Base-by-base conservation (phyloP, 768 basidiomycete genomes). In the Paxillus rubicundulus region DNA sequence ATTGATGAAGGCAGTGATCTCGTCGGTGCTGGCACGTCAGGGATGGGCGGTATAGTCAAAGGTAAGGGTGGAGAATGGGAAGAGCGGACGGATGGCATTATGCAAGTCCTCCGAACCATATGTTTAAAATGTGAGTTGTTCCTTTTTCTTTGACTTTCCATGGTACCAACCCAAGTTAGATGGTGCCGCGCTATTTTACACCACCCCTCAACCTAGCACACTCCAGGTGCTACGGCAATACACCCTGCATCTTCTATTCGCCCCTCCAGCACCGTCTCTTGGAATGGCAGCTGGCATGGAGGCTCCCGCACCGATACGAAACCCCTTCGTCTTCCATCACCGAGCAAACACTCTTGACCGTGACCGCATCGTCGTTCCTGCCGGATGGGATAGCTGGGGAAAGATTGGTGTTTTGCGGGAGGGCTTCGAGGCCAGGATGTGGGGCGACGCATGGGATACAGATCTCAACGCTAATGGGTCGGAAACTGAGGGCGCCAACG, bases 311-410 rank as follows among this genome's bases (percentile, higher is more conserved):
- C 84, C 87, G 5, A 73, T 75, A 24, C 83, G 86, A 36, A 90
- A 91, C 61, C 82, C 86, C 2, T 97, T 98, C 72, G 86, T 92
- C 0, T 98, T 97, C 70, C 72, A 78, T 3, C 82, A 91, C 50
- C 87, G 89, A 58, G 87, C 97, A 2, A 98, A 98, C 65, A 87
- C 90, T 0, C 75, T 98, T 42, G 97, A 98, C 66, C 84, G 97
- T 30, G 95, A 98, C 63, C 86, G 83, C 12, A 87, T 98, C 47
- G 82, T 97, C 40, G 85, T 98, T 6, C 97, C 96, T 1, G 82
- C 92, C 2, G 97, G 97, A 1, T 99, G 97, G 97, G 97, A 98
- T 65, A 92, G 89, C 59, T 97, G 92, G 90, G 94, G 95, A 0
- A 98, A 98, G 75, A 96, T 98, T 52, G 76, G 79, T 2, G 87